Evolutionary conservation across 2,329 filamentous ascomycete species (phyloP), one percentile per base, ranked within the genome.

Genomic region (Lizonia empirigonia): DNA sequence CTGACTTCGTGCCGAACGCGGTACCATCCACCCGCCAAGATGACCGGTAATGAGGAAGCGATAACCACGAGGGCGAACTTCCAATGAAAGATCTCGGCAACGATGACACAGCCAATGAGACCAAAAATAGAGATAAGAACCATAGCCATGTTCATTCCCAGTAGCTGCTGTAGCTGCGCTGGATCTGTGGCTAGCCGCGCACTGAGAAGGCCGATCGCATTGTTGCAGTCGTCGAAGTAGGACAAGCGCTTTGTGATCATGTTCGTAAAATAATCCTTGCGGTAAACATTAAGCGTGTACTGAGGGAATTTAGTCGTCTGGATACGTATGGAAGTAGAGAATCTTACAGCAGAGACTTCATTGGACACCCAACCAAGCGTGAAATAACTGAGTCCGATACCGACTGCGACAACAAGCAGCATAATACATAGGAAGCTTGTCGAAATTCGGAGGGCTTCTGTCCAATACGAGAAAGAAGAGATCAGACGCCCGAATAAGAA

Each of bases 211-310:
- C 93, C 93, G 5, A 90, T 86, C 4, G 89, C 91, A 70, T 97
- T 95, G 71, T 94, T 87, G 55, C 95, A 89, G 29, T 80, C 81
- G 70, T 97, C 93, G 62, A 96, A 97, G 73, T 91, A 97, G n/a
- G 85, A 79, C 33, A 97, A 91, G 53, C 96, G 91, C 72, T 97
- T 91, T 55, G 91, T 87, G 40, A 97, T 83, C 78, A 97, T 91
- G 27, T 87, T 82, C 26, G 90, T 82, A 79, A 97, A 97, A 9
- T 91, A 88, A 49, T 80, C 80, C 71, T 93, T 85, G 62, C 93
- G 85, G 65, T 85, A 86, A n/a, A 89, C 90, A 63, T 96, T 93
- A 4, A 62, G 46, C 2, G 58, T 65, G 18, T 45, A 52, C 63
- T 67, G 16, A 0, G 9, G 4, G 6, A 5, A 2, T 10, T 55